Conservation (phyloP, 352 stramenopile genomes). For the Nothophytophthora sp. region DNA sequence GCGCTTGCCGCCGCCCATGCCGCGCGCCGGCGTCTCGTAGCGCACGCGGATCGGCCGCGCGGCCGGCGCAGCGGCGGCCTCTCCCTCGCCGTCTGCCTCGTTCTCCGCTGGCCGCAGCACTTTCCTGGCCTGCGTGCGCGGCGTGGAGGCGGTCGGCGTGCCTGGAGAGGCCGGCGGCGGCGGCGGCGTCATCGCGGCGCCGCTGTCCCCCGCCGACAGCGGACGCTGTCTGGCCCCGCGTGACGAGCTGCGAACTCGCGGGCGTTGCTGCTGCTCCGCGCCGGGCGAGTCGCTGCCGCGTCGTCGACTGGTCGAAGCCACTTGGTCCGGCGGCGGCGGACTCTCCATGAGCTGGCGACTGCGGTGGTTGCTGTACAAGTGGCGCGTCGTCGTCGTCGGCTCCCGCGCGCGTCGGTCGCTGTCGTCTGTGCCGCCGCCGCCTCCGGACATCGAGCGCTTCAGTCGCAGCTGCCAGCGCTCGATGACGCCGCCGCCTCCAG, state of each 20-base stretch:
- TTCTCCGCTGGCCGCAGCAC: conserved; percentile 10
- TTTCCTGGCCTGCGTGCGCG: conserved; percentile 20
- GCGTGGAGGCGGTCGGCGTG: conserved; percentile 14
- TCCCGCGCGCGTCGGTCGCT: conserved; percentile 20
- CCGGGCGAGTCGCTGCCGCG: conserved; percentile 17
- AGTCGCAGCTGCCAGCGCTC: conserved; percentile 32
- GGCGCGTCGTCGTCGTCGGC: conserved; percentile 7
- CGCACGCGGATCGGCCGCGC: conserved; percentile 65
- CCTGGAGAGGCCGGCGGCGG: conserved; percentile 22
- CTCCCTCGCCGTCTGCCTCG: conserved; percentile 11
- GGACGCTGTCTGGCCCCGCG: conserved; percentile 16
- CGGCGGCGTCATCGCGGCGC: conserved; percentile 12
- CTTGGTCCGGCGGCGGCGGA: conserved; percentile 26
- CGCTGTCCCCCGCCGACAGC: conserved; percentile 16
- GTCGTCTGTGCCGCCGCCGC: conserved; percentile 32
- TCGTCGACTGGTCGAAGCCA: conserved; percentile 19
- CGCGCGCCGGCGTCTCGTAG: conserved; percentile 66
- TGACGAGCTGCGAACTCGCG: conserved; percentile 21
- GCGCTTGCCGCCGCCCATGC: conserved; percentile 57
- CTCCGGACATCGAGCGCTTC: conserved; percentile 22
- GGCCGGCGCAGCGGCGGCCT: conserved; percentile 25
- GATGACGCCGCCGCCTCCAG: conserved; percentile 16
- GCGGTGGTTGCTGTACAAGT: conserved; percentile 29
- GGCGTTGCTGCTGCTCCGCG: conserved; percentile 8
- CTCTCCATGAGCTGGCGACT: conserved; percentile 43